Conservation (phyloP, 2,329 filamentous ascomycete genomes). For the Didymosphaeria variabile region DNA sequence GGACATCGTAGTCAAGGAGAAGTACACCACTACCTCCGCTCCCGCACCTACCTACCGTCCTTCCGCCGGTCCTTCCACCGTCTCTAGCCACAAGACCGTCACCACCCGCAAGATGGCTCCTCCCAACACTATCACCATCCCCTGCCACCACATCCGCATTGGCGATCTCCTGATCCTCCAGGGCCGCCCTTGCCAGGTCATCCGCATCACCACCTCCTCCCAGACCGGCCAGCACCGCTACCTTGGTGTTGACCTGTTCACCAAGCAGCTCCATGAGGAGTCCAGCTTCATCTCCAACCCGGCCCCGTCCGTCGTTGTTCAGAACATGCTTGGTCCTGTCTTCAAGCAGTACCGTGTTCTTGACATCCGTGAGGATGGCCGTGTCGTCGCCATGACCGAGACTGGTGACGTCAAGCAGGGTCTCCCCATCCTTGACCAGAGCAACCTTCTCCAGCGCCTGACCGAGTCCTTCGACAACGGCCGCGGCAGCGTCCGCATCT, state of each 20-base stretch:
- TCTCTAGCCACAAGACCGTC: slow-evolving; percentile 29
- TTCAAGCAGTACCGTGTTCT: slow-evolving; percentile 99
- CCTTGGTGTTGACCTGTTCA: slow-evolving; percentile 99
- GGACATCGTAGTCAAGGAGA: slow-evolving; percentile 61
- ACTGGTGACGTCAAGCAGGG: slow-evolving; percentile 97
- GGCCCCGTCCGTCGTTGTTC: slow-evolving; percentile 92
- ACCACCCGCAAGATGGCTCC: slow-evolving; percentile 57
- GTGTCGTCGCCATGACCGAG: slow-evolving; percentile 97
- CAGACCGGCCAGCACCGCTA: slow-evolving; percentile 99
- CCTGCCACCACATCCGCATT: slow-evolving; percentile 99
- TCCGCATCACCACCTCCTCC: slow-evolving; percentile 97
- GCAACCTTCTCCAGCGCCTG: slow-evolving; percentile 83
- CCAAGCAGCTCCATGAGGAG: slow-evolving; percentile 99
- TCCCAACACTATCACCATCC: slow-evolving; percentile 94
- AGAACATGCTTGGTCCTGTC: slow-evolving; percentile 99
- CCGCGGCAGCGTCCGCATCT: slow-evolving; percentile 90
- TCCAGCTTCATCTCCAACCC: slow-evolving; percentile 98
- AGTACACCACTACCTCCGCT: slow-evolving; percentile 41
- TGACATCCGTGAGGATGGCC: slow-evolving; percentile 86
- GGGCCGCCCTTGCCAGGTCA: slow-evolving; percentile 99
- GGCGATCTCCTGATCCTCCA: slow-evolving; percentile 99
- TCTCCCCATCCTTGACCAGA: slow-evolving; percentile 94
- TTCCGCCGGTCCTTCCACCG: slow-evolving; percentile 30
- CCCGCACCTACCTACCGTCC: slow-evolving; percentile 58
- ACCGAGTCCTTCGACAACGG: slow-evolving; percentile 86